Evolutionary conservation across 179 eudicot genomes (phyloP), one percentile per base, ranked within the genome.

Genomic region (Nepenthes alata): DNA sequence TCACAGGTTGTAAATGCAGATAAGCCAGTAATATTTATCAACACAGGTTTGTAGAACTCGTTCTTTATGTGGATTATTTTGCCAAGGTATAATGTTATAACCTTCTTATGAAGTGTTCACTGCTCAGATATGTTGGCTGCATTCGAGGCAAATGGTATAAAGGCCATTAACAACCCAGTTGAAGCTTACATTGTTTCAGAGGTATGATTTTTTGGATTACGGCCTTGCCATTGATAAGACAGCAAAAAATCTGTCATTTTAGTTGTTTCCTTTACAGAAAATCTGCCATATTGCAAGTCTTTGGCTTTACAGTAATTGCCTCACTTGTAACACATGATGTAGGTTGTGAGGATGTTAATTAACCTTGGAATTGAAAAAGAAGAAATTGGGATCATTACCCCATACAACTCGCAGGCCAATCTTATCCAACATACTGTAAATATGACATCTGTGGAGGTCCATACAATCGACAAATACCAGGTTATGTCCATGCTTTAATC

Each of bases 391-490:
- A 72, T 93, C 63, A 93, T 93, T 59, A 89, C 98, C 55, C 97
- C 98, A 16, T 93, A 93, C 64, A 93, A 93, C 69, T 72, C 89
- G 66, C 98, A 93, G 79, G 87, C 91, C 47, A 81, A 78, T 75
- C 89, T 90, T 45, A 85, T 90, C 53, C 80, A 78, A 48, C 75
- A 71, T 47, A 70, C 75, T 75, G 60, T 83, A 47, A 72, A 75
- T 61, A 72, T 65, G 69, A 53, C 72, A 49, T 69, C 81, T 60
- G 91, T 94, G 63, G 99, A 94, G 83, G 87, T 85, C 68, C 90
- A 94, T 76, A 90, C 97, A 50, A 94, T 94, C 62, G 99, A 94
- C 64, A 90, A 90, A 74, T 94, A 94, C 71, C 99, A 94, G 99
- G 99, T 94, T 38, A 66, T 45, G 25, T 14, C 39, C 52, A 11